Evolutionary conservation across 2,329 filamentous ascomycete genomes (phyloP).

Genomic region (Trichoderma sp.): DNA sequence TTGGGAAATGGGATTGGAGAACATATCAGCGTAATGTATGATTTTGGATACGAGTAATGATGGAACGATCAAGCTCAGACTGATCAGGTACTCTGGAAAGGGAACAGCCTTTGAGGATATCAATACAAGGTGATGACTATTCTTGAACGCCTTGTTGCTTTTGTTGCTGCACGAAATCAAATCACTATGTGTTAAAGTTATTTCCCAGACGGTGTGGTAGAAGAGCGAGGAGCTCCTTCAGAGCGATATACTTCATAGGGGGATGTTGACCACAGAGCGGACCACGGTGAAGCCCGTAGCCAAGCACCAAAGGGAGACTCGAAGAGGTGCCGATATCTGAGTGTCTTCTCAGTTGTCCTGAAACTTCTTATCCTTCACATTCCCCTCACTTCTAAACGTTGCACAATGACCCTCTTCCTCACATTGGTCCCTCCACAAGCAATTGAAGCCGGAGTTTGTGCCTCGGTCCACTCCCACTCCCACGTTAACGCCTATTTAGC

Average conservation of each 20-base stretch:
- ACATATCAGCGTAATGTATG: constrained; percentile 5
- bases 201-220: too few species aligned
- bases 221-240: background rate
- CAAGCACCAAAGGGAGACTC: too few species aligned
- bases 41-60: constrained; percentile 21
- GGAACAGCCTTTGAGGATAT: background rate
- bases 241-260: background rate
- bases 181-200: too few species aligned
- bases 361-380: too few species aligned
- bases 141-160: background rate
- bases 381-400: too few species aligned
- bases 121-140: background rate
- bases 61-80: constrained; percentile 6
- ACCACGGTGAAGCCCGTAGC: too few species aligned
- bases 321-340: too few species aligned
- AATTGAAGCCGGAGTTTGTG: background rate
- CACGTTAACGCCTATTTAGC: background rate
- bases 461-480: constrained; percentile 17
- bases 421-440: too few species aligned
- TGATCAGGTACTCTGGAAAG: background rate
- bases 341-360: too few species aligned
- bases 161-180: background rate
- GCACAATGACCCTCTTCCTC: background rate
- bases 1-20: background rate
- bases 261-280: background rate